Evolutionary conservation across 1,139 yeast genomes (phyloP).

Genomic region (Hanseniaspora uvarum): DNA sequence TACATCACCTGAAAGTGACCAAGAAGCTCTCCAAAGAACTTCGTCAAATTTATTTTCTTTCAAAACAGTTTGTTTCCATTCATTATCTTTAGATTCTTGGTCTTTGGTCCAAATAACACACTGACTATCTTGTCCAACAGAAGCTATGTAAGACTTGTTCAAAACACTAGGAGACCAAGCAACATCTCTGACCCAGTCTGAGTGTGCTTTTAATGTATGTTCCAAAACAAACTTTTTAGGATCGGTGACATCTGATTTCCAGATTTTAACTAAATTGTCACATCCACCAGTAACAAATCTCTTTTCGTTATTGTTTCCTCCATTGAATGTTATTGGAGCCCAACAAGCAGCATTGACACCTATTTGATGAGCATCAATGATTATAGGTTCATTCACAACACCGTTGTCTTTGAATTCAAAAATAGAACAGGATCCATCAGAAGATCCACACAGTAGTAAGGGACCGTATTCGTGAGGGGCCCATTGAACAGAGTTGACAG

Average conservation of each 20-base stretch:
- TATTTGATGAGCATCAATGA: slow-evolving; percentile 66
- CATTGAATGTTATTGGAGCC: slow-evolving; percentile 57
- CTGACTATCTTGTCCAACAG: slow-evolving; percentile 93
- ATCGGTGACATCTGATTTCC: slow-evolving; percentile 50
- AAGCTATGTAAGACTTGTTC: slow-evolving; percentile 84
- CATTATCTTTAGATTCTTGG: slow-evolving; percentile 53
- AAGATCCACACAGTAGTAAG: slow-evolving; percentile 75
- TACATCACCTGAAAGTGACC: slow-evolving; percentile 93
- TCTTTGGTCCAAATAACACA: slow-evolving; percentile 76
- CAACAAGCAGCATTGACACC: slow-evolving; percentile 93
- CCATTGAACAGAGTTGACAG: slow-evolving; percentile 92
- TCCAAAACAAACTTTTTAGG: slow-evolving; percentile 52
- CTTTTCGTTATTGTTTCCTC: slow-evolving; percentile 35
- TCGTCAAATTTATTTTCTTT: slow-evolving; percentile 82
- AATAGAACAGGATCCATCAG: slow-evolving; percentile 86
- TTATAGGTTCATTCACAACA: slow-evolving; percentile 45
- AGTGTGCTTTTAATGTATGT: slow-evolving; percentile 73
- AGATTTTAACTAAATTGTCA: slow-evolving; percentile 83
- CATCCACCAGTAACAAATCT: slow-evolving; percentile 92
- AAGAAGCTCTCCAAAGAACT: slow-evolving; percentile 95
- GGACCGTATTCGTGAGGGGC: slow-evolving; percentile 98
- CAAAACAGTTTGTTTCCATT: slow-evolving; percentile 73
- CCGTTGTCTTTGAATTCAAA: slow-evolving; percentile 90
- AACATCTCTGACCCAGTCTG: slow-evolving; percentile 97
- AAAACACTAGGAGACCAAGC: slow-evolving; percentile 94